Evolutionary conservation across 169 alveolate species (phyloP), one percentile per base, ranked within the genome.

Genomic region (Plasmodium knowlesi): DNA sequence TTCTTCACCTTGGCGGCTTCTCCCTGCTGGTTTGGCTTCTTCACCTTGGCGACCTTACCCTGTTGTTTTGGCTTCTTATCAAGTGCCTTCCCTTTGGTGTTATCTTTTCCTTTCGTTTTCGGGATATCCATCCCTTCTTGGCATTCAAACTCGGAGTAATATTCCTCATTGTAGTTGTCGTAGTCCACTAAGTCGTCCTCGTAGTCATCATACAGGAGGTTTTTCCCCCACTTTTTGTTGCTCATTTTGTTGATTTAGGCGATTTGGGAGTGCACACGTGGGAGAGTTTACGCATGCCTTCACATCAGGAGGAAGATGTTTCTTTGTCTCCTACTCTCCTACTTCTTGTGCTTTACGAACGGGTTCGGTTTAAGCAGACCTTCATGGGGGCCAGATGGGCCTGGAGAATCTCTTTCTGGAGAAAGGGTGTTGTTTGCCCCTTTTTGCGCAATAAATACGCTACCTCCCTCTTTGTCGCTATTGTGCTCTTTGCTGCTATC

Each of bases 141-240:
- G 70, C 32, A 34, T 9, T 37, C 88, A 88, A 78, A 88, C 74
- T 88, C 94, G 16, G 46, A 14, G 61, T 88, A 88, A 57, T 88
- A 30, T 88, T 88, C 82, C 41, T 88, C 94, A 67, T 88, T 89
- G 82, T 88, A 88, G 41, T 88, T 53, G 30, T 88, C 94, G 50
- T 88, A 88, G 19, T 88, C 94, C 19, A 78, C 94, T 41, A 78
- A 53, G 71, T 76, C 88, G 30, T 88, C 88, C 72, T 88, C 83
- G 28, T 88, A 88, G 12, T 85, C 93, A 41, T 88, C 94, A 30
- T 88, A 88, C 2, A 78, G 53, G 3, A 88, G 34, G 46, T 79
- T 76, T 76, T 57, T 88, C 1, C 83, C 86, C 53, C 76, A 43
- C 43, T 79, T 88, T 88, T 80, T 88, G 71, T 79, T 88, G 37